Evolutionary conservation across 2,329 filamentous ascomycete species (phyloP), one percentile per base, ranked within the genome.

Genomic region (Clarireedia monteithiana): DNA sequence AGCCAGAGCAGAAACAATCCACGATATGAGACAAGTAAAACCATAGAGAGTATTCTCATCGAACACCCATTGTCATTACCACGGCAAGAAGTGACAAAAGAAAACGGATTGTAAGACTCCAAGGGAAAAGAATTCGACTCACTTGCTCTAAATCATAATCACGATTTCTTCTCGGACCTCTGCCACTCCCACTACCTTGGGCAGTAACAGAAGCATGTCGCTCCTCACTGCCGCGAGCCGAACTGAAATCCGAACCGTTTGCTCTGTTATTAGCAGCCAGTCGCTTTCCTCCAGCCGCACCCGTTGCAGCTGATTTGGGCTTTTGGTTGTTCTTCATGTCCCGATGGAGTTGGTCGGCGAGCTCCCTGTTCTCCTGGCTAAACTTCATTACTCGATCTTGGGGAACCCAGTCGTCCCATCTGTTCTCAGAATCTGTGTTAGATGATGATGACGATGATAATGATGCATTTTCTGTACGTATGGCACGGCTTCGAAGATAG

Each of bases 391-490:
- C 86, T 63, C 94, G 89, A 71, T 97, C 92, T 72, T 91, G 85
- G 23, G 89, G 83, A 46, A 97, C 94, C 92, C 92, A 97, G 75
- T 99, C 94, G 75, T 99, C 94, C 94, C 94, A 99, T 60, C 53
- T 55, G 12, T 55, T 50, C 50, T 38, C 9, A 26, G 34, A 7
- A 14, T 26, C 20, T 36, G 12, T 14, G 53, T 55, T 55, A 55
- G 53, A 42, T 27, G 23, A 15, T 42, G 10, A 38, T 48, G 27
- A 5, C 34, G 6, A 10, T 44, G 5, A 17, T 45, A 7, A 10
- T 5, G 40, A 20, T 46, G 14, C 12, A 24, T 6, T 4, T 45
- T 45, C 10, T n/a, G 24, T 12, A 27, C 15, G n/a, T 44, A 9
- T 14, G 6, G 39, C 9, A 10, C 20, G 44, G 12, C 44, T 46